These are phyloP conservation scores for Boletus sensibilis DNA, from an alignment of 768 basidiomycete genomes.

Conservation along the genomic window DNA sequence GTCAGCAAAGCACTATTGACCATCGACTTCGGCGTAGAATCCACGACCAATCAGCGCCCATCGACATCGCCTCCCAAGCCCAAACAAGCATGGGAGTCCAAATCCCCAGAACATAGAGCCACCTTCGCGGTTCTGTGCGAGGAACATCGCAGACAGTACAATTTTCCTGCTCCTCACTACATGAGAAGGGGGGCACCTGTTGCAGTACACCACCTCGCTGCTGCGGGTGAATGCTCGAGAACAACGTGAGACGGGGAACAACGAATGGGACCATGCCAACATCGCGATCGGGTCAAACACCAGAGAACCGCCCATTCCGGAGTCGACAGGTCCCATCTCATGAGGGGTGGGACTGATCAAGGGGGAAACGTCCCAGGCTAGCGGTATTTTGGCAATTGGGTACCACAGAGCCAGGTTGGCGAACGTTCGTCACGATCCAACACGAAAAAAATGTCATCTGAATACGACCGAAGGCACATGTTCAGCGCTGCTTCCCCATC, in stretches of 20 bases:
- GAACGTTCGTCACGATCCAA: constrained; percentile 8
- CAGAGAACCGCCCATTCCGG: background rate
- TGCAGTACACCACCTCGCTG: background rate
- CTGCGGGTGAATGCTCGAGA: background rate
- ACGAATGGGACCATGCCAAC: background rate
- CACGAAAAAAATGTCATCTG: constrained; percentile 8
- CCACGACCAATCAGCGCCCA: background rate
- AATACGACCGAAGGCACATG: constrained; percentile 13
- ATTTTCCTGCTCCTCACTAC: background rate
- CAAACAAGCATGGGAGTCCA: background rate
- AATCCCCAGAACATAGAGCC: background rate
- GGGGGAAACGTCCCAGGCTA: constrained; percentile 1
- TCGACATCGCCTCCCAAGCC: background rate
- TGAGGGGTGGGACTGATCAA: background rate
- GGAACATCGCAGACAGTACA: background rate
- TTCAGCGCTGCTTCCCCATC: constrained; percentile 15
- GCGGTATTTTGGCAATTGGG: constrained; percentile 13
- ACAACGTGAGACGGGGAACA: background rate
- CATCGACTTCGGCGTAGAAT: constrained; percentile 1
- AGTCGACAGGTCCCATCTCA: constrained; percentile 2
- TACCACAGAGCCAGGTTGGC: background rate
- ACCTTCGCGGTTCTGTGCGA: background rate
- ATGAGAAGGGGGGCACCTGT: background rate
- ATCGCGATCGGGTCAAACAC: constrained; percentile 2
- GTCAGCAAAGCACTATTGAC: background rate